Evolutionary conservation across 2,329 filamentous ascomycete species (phyloP), one percentile per base, ranked within the genome.

Genomic region (Dactylella cylindrospora): DNA sequence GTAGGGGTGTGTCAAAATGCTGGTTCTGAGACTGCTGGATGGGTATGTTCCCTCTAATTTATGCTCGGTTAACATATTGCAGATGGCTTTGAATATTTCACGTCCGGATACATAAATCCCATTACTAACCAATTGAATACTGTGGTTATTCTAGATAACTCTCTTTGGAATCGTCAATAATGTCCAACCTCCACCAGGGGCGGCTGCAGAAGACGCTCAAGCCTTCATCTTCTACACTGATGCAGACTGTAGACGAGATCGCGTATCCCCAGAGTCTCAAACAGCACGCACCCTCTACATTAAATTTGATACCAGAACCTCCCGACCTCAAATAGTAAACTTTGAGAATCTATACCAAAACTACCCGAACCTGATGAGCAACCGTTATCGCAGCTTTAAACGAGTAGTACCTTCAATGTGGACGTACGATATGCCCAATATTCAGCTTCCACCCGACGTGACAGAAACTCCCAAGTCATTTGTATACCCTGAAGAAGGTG

Each of bases 161-260:
- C n/a, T 9, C 6, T 50, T 59, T 12, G 53, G 53, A 9, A 29
- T 59, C n/a, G 20, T 59, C 17, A 59, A 59, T 19, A 33, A 51
- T 10, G 45, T 41, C 4, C 19, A 8, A 9, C 38, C 53, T 1
- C 53, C 53, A 10, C 22, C 23, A 2, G 15, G 31, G n/a, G 3
- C 29, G 10, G 23, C 31, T 0, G 33, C 46, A 8, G 53, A 46
- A 3, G 35, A 59, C n/a, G 33, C 53, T 5, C 22, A 45, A 17
- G 45, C 45, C 1, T 59, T 59, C n/a, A 38, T 51, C 20, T 59
- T 59, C 32, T 59, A 59, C 26, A 29, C 36, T 20, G 53, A 50
- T 20, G 13, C 17, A 5, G 28, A 44, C 19, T 59, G 45, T 32
- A 9, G 7, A 1, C 28, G 40, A 22, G 17, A 9, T 13, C n/a